phyloP scores from a whole-genome alignment of 805 yeast genomes.

The Osmozyma mogii region DNA sequence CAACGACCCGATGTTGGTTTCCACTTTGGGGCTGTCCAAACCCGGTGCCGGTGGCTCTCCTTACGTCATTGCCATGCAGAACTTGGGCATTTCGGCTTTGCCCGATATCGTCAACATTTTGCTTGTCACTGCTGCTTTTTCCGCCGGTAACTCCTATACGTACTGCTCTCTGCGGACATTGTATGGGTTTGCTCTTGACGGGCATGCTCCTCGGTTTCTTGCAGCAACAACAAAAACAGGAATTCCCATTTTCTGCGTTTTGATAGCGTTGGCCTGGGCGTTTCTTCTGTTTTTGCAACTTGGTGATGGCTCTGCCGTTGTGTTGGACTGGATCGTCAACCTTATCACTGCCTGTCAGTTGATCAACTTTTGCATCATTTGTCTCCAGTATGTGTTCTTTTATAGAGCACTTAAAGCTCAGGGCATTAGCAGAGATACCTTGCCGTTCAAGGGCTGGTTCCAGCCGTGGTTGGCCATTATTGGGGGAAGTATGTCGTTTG shows the following conservation, averaged over 20 bases:
- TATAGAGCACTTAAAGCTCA: conserved; percentile 15
- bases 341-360: conserved; percentile 25
- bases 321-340: conserved; percentile 28
- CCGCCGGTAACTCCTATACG: conserved; percentile 75
- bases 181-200: conserved; percentile 64
- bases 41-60: conserved; percentile 84
- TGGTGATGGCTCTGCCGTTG: conserved; percentile 21
- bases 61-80: conserved; percentile 71
- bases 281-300: conserved; percentile 57
- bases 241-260: conserved; percentile 39
- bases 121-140: conserved; percentile 67
- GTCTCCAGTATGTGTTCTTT: conserved; percentile 15
- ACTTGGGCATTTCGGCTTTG: conserved; percentile 54
- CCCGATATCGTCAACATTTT: conserved; percentile 75
- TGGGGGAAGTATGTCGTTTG: conserved; percentile 11
- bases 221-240: conserved; percentile 42
- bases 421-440: conserved; percentile 10
- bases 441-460: conserved; percentile 14
- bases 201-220: conserved; percentile 65
- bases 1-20: conserved; percentile 50
- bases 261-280: conserved; percentile 44
- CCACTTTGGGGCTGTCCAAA: conserved; percentile 48
- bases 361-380: conserved; percentile 22
- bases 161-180: conserved; percentile 71
- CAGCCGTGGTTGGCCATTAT: conserved; percentile 19